phyloP scores from a whole-genome alignment of 129 eudicot genomes.

The Lactuca sativa region DNA sequence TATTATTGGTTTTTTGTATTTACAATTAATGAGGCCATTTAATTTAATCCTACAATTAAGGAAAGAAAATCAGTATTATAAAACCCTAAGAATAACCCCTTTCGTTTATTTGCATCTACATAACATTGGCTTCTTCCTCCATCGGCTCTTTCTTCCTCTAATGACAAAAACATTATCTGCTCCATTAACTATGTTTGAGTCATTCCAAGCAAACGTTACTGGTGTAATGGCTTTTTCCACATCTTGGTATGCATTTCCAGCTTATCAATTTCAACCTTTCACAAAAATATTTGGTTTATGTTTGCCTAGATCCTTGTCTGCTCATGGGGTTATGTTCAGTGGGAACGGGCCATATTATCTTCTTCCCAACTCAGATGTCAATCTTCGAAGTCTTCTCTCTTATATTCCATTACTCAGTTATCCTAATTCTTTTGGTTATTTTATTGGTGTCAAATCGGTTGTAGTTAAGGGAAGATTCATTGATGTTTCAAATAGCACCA shows the following conservation, averaged over 20 bases:
- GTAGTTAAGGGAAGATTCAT: neutral
- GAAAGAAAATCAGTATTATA: too few species aligned
- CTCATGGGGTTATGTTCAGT: constrained; percentile 2
- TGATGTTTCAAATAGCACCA: neutral
- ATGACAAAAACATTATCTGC: too few species aligned
- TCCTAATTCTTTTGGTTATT: constrained; percentile 6
- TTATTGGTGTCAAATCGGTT: neutral
- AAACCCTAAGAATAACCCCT: too few species aligned
- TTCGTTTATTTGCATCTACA: too few species aligned
- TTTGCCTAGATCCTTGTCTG: neutral
- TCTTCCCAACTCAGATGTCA: neutral
- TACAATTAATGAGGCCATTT: too few species aligned
- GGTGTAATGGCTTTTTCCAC: constrained; percentile 9
- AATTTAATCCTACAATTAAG: too few species aligned
- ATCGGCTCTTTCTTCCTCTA: too few species aligned
- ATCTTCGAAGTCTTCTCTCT: neutral
- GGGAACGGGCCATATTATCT: constrained; percentile 13
- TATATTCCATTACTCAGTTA: neutral
- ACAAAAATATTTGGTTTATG: constrained; percentile 4
- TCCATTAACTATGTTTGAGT: neutral
- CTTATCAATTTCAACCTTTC: neutral
- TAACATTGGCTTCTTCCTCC: too few species aligned
- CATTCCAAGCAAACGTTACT: neutral
- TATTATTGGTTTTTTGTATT: too few species aligned
- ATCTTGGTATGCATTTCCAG: constrained; percentile 9